These are phyloP conservation scores for Diaporthe citriasiana DNA, from an alignment of 2,329 filamentous ascomycete species.

Conservation along the genomic window DNA sequence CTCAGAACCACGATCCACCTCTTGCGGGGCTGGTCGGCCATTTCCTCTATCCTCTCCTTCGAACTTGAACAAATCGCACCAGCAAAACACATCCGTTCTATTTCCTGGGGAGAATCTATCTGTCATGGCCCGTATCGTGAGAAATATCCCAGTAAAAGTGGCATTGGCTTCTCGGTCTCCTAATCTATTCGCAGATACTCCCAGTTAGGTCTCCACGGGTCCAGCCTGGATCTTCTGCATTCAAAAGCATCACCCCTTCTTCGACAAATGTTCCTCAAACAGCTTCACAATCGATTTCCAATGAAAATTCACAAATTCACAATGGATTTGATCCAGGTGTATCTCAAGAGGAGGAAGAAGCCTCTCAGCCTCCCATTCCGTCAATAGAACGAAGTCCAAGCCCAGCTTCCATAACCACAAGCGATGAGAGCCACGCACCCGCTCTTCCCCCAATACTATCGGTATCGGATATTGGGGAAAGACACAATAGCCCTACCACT, in stretches of 20 bases:
- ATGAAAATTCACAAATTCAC: not conserved
- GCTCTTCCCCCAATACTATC: not conserved
- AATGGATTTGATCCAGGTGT: not conserved
- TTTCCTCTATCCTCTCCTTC: not conserved
- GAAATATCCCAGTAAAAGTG: not conserved
- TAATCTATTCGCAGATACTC: conserved; percentile 1
- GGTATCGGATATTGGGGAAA: too few relatives aligned
- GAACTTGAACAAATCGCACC: not conserved
- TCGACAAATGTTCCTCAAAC: not conserved
- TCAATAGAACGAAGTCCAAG: not conserved
- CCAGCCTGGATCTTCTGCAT: not conserved
- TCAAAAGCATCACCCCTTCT: not conserved
- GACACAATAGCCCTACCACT: not conserved
- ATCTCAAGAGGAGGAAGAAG: not conserved
- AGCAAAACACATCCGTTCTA: not conserved
- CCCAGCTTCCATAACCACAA: not conserved
- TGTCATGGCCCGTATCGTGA: not conserved
- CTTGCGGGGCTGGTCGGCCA: too few relatives aligned
- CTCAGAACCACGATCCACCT: not conserved
- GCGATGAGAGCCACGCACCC: not conserved
- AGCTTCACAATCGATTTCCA: not conserved
- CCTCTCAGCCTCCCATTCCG: not conserved
- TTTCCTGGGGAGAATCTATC: not conserved
- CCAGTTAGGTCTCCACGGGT: not conserved
- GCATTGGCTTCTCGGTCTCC: not conserved